Conservation (phyloP, 805 yeast genomes). For the Monosporozyma aerobia region DNA sequence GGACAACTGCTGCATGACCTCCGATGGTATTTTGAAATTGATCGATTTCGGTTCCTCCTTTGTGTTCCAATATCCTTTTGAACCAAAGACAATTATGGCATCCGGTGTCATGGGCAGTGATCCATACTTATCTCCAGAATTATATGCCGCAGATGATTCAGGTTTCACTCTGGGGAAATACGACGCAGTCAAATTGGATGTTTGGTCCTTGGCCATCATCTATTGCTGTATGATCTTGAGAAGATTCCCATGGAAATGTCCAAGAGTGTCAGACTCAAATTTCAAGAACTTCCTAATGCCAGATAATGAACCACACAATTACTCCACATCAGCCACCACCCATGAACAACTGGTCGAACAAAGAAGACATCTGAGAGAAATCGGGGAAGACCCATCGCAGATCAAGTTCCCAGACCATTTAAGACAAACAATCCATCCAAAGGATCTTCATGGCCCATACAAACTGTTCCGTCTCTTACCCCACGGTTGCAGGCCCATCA, state of each 20-base stretch:
- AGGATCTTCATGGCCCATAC: conserved; percentile 69
- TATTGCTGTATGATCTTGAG: conserved; percentile 80
- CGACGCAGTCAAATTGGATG: conserved; percentile 69
- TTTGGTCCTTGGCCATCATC: conserved; percentile 78
- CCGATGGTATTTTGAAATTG: conserved; percentile 62
- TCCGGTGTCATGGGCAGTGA: conserved; percentile 79
- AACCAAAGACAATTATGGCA: conserved; percentile 44
- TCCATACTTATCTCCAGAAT: conserved; percentile 82
- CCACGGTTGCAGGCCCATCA: conserved; percentile 70
- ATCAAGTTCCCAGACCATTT: conserved; percentile 22
- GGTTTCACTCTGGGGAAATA: conserved; percentile 25
- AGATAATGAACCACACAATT: conserved; percentile 73
- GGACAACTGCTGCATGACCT: conserved; percentile 73
- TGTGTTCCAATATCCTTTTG: conserved; percentile 69
- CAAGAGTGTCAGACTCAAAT: conserved; percentile 58
- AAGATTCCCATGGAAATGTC: conserved; percentile 83
- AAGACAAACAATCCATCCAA: conserved; percentile 19
- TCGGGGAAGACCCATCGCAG: conserved; percentile 41
- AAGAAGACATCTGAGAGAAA: conserved; percentile 16
- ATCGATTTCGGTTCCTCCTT: conserved; percentile 82
- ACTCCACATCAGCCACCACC: conserved; percentile 56
- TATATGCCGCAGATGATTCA: conserved; percentile 24
- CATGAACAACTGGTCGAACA: conserved; percentile 56
- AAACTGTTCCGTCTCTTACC: conserved; percentile 71
- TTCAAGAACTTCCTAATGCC: conserved; percentile 52